A percentile compares a stretch with the other conserved stretches of the same genome.
Evolutionary conservation across 805 yeast genomes (phyloP).

Genomic region (Teunomyces lycoperdinae): DNA sequence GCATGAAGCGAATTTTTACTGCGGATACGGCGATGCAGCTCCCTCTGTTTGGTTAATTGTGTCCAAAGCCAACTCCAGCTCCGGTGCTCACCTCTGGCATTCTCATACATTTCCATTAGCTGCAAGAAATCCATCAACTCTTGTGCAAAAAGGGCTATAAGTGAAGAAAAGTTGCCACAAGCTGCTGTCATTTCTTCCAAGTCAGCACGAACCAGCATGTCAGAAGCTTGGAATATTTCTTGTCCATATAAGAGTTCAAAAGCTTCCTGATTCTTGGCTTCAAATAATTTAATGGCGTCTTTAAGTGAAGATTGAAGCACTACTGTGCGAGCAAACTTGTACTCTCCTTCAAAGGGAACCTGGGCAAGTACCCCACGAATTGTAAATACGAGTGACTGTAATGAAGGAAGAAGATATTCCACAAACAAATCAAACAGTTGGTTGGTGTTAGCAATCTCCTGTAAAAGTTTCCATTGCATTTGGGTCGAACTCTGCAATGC

Average conservation of each 20-base stretch:
- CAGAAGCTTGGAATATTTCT: constrained; percentile 42
- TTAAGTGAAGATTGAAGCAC: constrained; percentile 47
- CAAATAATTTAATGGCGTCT: constrained; percentile 54
- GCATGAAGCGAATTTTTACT: constrained; percentile 18
- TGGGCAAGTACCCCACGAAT: constrained; percentile 58
- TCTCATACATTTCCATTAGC: constrained; percentile 40
- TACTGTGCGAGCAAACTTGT: constrained; percentile 36
- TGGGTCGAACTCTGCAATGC: constrained; percentile 69
- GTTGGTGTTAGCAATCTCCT: constrained; percentile 15
- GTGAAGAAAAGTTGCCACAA: constrained; percentile 74
- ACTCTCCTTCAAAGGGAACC: constrained; percentile 50
- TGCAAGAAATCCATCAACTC: constrained; percentile 52
- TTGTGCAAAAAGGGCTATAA: constrained; percentile 58
- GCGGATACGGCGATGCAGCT: background rate
- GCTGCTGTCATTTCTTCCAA: constrained; percentile 83
- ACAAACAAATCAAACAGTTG: constrained; percentile 67
- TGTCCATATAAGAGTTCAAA: constrained; percentile 57
- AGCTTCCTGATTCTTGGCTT: constrained; percentile 54
- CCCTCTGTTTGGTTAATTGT: background rate
- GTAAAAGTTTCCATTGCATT: constrained; percentile 58
- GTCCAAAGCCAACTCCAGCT: constrained; percentile 50
- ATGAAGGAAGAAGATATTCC: constrained; percentile 67
- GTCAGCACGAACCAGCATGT: constrained; percentile 46
- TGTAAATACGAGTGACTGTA: constrained; percentile 63
- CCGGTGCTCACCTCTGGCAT: constrained; percentile 18